Percentiles rank a stretch among this genome's conserved stretches.
These are phyloP conservation scores for Coelastrella sp. DNA, from an alignment of 139 green algal species.

Conservation along the genomic window DNA sequence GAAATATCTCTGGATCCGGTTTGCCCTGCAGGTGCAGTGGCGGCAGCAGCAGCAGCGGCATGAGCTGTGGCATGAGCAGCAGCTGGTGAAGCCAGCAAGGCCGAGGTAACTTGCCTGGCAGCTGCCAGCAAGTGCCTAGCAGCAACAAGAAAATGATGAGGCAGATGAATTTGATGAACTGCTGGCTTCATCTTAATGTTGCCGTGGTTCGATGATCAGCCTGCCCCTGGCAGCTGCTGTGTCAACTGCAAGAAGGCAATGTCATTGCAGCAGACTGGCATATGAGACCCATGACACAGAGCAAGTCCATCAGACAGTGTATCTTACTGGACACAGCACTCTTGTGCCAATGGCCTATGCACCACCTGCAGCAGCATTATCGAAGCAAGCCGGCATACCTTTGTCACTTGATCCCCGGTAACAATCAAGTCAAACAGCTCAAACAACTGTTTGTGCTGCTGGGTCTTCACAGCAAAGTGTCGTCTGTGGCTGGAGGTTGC, in stretches of 20 bases:
- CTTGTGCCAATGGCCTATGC: no score
- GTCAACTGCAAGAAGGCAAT: no score
- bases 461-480: constrained; percentile 87
- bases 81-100: neutral
- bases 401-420: constrained; percentile 47
- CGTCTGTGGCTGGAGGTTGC: constrained; percentile 79
- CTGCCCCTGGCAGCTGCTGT: no score
- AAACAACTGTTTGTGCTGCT: constrained; percentile 76
- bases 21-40: constrained; percentile 64
- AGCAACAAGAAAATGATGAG: no score
- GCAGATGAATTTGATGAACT: no score
- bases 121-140: neutral
- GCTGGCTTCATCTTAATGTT: no score
- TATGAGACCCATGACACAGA: neutral
- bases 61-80: neutral
- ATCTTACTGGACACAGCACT: neutral
- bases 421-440: constrained; percentile 73
- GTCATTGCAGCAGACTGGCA: no score
- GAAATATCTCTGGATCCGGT: constrained; percentile 90
- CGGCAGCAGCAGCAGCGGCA: neutral
- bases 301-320: neutral
- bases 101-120: neutral
- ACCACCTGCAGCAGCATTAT: neutral
- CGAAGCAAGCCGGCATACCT: neutral
- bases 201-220: no score